A percentile compares a stretch with the other conserved stretches of the same genome.
Conservation (phyloP, 1,139 yeast genomes). For the Yamadazyma oceani region DNA sequence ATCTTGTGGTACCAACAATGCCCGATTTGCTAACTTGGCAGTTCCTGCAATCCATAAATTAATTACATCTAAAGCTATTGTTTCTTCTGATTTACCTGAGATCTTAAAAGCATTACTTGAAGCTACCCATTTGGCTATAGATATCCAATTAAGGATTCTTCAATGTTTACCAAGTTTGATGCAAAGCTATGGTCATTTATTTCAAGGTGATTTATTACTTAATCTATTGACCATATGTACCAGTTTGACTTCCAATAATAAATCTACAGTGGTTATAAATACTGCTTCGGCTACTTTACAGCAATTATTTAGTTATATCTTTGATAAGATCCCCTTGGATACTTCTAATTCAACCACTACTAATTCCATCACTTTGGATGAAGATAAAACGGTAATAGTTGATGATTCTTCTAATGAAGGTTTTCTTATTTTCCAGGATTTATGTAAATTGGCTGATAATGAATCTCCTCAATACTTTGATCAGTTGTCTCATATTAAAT, state of each 20-base stretch:
- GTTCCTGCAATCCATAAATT: conserved; percentile 67
- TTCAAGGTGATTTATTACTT: conserved; percentile 58
- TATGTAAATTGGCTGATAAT: conserved; percentile 66
- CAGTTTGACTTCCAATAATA: conserved; percentile 65
- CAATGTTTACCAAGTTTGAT: conserved; percentile 79
- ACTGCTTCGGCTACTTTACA: conserved; percentile 93
- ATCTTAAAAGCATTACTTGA: conserved; percentile 69
- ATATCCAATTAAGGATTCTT: conserved; percentile 82
- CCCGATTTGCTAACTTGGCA: conserved; percentile 70
- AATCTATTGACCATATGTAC: conserved; percentile 71
- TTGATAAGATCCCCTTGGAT: conserved; percentile 51
- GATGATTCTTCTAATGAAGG: conserved; percentile 67
- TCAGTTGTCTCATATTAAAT: conserved; percentile 54
- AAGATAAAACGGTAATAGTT: conserved; percentile 24
- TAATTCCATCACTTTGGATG: conserved; percentile 3
- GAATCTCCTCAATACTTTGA: conserved; percentile 51
- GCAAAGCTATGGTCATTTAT: conserved; percentile 56
- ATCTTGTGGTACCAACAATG: conserved; percentile 74
- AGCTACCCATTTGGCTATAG: conserved; percentile 74
- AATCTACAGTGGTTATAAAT: conserved; percentile 76
- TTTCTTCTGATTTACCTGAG: conserved; percentile 49
- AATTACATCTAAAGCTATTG: conserved; percentile 48
- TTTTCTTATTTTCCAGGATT: conserved; percentile 63
- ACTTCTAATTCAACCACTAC: conserved; percentile 3
- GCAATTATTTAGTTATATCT: conserved; percentile 74